phyloP scores from a whole-genome alignment of 1,284 basidiomycete species.

The Puccinia novopanici region DNA sequence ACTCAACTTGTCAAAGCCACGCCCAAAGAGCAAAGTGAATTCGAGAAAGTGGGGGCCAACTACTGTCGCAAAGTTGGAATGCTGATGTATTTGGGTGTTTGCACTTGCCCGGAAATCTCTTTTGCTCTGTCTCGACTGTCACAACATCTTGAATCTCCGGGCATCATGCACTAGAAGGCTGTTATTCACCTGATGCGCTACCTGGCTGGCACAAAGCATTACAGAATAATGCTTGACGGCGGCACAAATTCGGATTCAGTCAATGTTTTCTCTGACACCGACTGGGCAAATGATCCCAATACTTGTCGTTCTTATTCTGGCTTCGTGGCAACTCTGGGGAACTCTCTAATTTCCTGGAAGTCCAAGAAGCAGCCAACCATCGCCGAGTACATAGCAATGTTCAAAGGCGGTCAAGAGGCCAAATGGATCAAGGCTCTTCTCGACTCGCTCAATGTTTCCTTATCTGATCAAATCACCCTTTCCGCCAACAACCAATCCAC shows the following conservation, averaged over 20 bases:
- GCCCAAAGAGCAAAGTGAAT: too few species aligned
- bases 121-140: too few species aligned
- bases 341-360: conserved; percentile 2
- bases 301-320: not conserved
- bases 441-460: too few species aligned
- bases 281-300: not conserved
- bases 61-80: not conserved
- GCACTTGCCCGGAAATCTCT: too few species aligned
- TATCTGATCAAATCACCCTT: too few species aligned
- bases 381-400: not conserved
- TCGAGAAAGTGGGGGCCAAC: not conserved
- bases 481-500: too few species aligned
- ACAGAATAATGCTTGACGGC: not conserved
- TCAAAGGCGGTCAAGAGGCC: not conserved
- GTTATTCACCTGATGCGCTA: too few species aligned
- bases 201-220: not conserved
- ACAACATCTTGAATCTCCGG: too few species aligned
- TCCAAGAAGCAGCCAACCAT: not conserved
- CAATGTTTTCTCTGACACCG: not conserved
- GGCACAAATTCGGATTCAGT: too few species aligned
- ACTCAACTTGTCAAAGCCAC: too few species aligned
- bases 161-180: too few species aligned
- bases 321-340: not conserved
- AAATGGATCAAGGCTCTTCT: not conserved
- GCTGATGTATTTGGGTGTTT: too few species aligned